Evolutionary conservation across 2,329 filamentous ascomycete species (phyloP), one percentile per base, ranked within the genome.

Genomic region (Claviceps quebecensis): DNA sequence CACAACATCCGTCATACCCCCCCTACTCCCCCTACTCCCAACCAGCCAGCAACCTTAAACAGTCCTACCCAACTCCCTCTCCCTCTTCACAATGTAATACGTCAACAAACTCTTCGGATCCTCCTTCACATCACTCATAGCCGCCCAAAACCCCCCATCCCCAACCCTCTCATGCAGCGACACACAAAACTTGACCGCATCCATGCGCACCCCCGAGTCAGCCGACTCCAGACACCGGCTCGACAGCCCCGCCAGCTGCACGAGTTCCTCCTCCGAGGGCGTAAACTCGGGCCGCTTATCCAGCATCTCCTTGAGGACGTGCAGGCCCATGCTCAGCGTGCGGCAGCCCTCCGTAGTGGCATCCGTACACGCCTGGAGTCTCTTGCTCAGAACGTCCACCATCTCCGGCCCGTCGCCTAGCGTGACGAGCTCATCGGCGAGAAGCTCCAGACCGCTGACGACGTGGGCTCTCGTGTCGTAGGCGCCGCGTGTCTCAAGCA

Each of bases 111-210:
- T 88, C 70, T 87, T 79, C 22, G 84, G 80, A 56, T 87, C 84
- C 56, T 88, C 84, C 60, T 78, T 77, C 36, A 86, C 73, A 9
- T 70, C 75, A 52, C 73, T 77, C 59, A 89, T 72, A 23, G 75
- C 74, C 37, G 75, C 75, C 86, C 86, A 91, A 62, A 90, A 90
- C 34, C 60, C 61, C 9, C 60, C 65, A 51, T 83, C 79, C 13
- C 80, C 80, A 8, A 84, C 72, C 11, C 76, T 67, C 46, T 74
- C 72, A 62, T 89, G 84, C 54, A 89, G 67, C 53, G 82, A 80
- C 26, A 88, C 81, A 59, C 85, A 88, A n/a, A 89, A 73, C 62
- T 87, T 81, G 45, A 89, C 83, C n/a, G 85, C 83, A 54, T 86
- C 85, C 74, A 87, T 86, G 41, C 80, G 72, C 7, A 84, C 80